Conservation (phyloP, 2,329 filamentous ascomycete species). For the Septoria petroselini region DNA sequence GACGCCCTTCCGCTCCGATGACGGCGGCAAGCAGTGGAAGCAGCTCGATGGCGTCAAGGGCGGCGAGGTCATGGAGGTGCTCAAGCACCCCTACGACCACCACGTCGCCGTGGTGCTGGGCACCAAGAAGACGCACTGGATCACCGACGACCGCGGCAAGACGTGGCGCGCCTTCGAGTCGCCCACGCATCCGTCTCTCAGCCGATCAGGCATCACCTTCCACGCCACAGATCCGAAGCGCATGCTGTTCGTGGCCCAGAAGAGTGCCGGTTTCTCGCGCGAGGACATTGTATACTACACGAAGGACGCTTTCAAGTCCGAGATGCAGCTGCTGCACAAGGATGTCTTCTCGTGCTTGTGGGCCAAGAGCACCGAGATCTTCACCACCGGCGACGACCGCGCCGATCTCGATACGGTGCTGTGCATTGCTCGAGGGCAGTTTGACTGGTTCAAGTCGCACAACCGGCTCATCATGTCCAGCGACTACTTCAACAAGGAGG, state of each 20-base stretch:
- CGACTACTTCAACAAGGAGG: conserved; percentile 68
- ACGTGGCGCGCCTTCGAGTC: conserved; percentile 74
- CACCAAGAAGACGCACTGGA: conserved; percentile 65
- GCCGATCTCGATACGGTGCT: conserved; percentile 69
- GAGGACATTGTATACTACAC: conserved; percentile 66
- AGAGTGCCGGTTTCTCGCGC: conserved; percentile 41
- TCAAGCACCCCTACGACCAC: conserved; percentile 75
- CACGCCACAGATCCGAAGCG: conserved; percentile 79
- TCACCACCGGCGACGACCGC: conserved; percentile 65
- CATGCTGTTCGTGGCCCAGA: conserved; percentile 69
- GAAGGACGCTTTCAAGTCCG: conserved; percentile 73
- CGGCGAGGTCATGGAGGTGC: conserved; percentile 60
- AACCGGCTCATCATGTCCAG: conserved; percentile 79
- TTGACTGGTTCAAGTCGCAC: conserved; percentile 68
- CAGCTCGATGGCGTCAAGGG: conserved; percentile 62
- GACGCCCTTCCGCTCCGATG: conserved; percentile 71
- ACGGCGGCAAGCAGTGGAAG: conserved; percentile 78
- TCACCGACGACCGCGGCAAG: conserved; percentile 77
- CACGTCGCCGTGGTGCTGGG: conserved; percentile 79
- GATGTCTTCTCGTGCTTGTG: conserved; percentile 78
- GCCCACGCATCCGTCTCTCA: conserved; percentile 55
- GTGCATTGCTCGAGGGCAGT: conserved; percentile 73
- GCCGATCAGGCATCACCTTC: conserved; percentile 63
- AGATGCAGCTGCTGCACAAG: conserved; percentile 62
- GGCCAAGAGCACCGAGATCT: conserved; percentile 73